Base-by-base conservation (phyloP, 768 basidiomycete genomes). In the Polyporus arcularius region DNA sequence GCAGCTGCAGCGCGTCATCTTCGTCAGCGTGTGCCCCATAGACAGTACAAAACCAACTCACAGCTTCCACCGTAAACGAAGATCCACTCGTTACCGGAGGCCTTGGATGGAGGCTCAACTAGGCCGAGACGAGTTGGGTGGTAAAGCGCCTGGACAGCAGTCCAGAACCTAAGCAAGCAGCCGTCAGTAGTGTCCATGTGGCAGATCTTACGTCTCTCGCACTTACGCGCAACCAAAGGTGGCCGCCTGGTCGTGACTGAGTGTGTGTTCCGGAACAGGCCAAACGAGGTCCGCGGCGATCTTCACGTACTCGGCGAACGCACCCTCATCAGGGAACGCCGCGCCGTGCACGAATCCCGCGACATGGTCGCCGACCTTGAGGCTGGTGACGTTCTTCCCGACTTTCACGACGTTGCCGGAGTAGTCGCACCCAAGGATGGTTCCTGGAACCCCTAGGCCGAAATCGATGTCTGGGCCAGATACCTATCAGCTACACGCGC, bases 291-390 rank as follows among this genome's bases (percentile, higher is more conserved):
- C 61, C 4, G 68, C 64, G 6, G 57, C 57, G 5, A 66, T 62
- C 60, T 68, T 58, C 26, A 68, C 60, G 61, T 71, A 73, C 55
- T 73, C 70, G 6, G 70, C 65, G 54, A 68, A 72, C 16, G 71
- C 65, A 14, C 71, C 70, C 28, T 56, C 57, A 42, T 66, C 55
- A 1, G 40, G 26, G 59, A 62, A 68, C 42, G 54, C 42, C 4
- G 65, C 66, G 39, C 72, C 70, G n/a, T 66, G 71, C 16, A 70
- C 57, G 50, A 67, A 66, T n/a, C 70, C 71, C 1, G 70, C 69
- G 46, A 71, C 69, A 39, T 66, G 64, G 51, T 70, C 66, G 41
- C 72, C 72, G 11, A 71, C 58, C n/a, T 61, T 63, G 28, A 55
- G 64, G 16, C 35, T 57, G 2, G 56, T 40, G 16, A 71, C 65